These are phyloP conservation scores for Aspergillus chevalieri DNA, from an alignment of 2,329 filamentous ascomycete genomes.

Conservation along the genomic window DNA sequence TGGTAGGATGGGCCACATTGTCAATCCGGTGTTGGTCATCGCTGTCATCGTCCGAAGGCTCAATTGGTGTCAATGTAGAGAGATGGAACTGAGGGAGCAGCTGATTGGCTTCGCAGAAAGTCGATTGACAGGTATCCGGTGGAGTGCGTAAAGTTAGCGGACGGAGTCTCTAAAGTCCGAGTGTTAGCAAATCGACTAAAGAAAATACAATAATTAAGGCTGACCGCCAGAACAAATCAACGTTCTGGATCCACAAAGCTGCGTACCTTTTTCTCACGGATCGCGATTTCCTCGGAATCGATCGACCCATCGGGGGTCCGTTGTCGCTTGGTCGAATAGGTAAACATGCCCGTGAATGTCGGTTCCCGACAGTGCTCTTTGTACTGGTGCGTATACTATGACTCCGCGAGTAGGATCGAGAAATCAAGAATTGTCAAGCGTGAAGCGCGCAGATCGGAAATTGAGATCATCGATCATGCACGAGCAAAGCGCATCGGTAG, in stretches of 20 bases:
- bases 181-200: constrained; percentile 6
- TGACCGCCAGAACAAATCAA: neutral
- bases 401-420: neutral
- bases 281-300: constrained; percentile 51
- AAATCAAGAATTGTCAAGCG: neutral
- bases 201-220: neutral
- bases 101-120: constrained; percentile 12
- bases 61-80: constrained; percentile 29
- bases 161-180: constrained; percentile 24
- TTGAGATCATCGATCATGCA: neutral
- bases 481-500: neutral
- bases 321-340: constrained; percentile 18
- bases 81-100: constrained; percentile 11
- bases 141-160: constrained; percentile 23
- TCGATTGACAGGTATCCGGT: constrained; percentile 13
- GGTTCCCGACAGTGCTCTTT: no score
- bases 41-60: constrained; percentile 33
- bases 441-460: neutral
- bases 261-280: constrained; percentile 22
- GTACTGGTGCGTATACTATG: no score
- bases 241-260: neutral
- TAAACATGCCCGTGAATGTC: constrained; percentile 13
- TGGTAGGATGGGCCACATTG: constrained; percentile 3
- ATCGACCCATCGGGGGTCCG: constrained; percentile 51
- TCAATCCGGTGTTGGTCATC: constrained; percentile 4